phyloP scores from a whole-genome alignment of 2,329 filamentous ascomycete species.

The Aspergillus hortae region DNA sequence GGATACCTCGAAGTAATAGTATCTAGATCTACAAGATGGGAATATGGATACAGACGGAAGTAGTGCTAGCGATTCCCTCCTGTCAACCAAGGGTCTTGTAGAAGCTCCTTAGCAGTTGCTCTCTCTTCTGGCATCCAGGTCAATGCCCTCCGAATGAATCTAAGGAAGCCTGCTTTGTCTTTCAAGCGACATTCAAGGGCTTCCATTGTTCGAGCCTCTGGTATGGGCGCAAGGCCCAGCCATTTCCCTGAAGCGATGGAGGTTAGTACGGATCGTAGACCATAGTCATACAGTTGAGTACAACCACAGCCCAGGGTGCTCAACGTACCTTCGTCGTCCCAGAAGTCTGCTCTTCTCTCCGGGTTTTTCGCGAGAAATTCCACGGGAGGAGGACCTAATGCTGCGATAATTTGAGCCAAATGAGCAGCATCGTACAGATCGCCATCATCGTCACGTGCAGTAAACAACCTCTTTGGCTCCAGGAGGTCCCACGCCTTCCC shows the following conservation, averaged over 20 bases:
- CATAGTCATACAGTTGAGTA: no score
- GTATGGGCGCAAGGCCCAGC: slow-evolving; percentile 18
- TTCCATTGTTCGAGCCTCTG: no score
- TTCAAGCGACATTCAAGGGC: no score
- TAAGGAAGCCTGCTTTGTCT: no score
- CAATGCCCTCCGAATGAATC: no score
- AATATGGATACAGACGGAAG: not conserved
- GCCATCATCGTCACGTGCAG: slow-evolving; percentile 32
- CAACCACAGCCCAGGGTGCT: not conserved
- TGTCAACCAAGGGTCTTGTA: no score
- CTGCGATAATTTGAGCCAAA: slow-evolving; percentile 43
- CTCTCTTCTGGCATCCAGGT: no score
- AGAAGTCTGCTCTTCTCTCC: slow-evolving; percentile 33
- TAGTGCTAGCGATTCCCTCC: no score
- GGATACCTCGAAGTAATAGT: not conserved
- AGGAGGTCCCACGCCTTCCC: slow-evolving; percentile 47
- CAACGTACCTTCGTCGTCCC: slow-evolving; percentile 31
- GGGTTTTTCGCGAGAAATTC: slow-evolving; percentile 26
- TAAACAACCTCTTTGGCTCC: slow-evolving; percentile 41
- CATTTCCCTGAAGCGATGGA: slow-evolving; percentile 21
- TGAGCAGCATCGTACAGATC: slow-evolving; percentile 39
- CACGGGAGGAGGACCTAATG: slow-evolving; percentile 41
- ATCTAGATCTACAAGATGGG: not conserved
- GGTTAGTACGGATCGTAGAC: not conserved
- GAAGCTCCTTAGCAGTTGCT: no score